These are phyloP conservation scores for Dipteronia dyeriana DNA, from an alignment of 345 rosid species.

Conservation along the genomic window DNA sequence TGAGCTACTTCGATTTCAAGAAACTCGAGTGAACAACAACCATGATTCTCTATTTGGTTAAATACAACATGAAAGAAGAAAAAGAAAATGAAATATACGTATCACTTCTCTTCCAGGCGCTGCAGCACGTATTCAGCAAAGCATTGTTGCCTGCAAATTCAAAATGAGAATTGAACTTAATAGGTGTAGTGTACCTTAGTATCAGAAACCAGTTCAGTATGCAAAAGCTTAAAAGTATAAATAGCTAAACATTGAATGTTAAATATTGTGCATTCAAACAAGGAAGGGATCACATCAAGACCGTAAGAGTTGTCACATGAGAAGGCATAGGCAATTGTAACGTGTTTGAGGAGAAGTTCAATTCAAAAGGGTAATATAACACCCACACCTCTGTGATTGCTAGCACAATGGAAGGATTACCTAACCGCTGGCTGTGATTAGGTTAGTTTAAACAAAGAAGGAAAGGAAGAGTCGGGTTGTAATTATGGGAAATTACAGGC, in stretches of 20 bases:
- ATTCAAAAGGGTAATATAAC: neutral
- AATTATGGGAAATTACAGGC: too few species aligned
- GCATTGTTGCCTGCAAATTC: constrained; percentile 76
- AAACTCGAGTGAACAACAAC: neutral
- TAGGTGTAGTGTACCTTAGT: neutral
- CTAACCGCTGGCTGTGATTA: too few species aligned
- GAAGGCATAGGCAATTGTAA: neutral
- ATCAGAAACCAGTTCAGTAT: constrained; percentile 14
- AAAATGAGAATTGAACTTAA: constrained; percentile 14
- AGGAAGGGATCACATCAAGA: neutral
- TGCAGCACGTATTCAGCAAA: constrained; percentile 84
- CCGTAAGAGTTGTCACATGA: neutral
- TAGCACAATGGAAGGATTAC: neutral
- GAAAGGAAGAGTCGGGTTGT: neutral
- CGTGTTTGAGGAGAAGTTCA: neutral
- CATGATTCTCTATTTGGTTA: constrained; percentile 4
- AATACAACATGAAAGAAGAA: constrained; percentile 17
- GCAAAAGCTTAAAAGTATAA: neutral
- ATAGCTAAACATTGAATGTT: neutral
- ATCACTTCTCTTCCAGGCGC: constrained; percentile 75
- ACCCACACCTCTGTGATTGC: neutral
- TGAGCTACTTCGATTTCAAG: neutral
- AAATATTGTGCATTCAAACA: neutral
- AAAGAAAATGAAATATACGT: neutral
- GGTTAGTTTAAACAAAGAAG: neutral